Base-by-base conservation (phyloP, 192 early-diverging fungal genomes). In the Coemansia umbellata region DNA sequence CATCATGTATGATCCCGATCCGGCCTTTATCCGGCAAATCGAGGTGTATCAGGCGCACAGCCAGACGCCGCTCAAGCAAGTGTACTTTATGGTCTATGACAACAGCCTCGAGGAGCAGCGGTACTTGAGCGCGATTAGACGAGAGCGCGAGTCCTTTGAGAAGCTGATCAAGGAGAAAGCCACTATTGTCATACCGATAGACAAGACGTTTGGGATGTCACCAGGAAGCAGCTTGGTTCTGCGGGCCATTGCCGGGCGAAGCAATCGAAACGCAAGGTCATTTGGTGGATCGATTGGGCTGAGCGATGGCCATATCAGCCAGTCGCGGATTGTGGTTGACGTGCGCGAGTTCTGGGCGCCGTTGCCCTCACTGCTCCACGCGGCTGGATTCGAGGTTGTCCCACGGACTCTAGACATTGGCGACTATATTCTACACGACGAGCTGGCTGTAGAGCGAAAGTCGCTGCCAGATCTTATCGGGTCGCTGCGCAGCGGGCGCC, bases 111-210 rank as follows among this genome's bases (percentile, higher is more conserved):
- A 99, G 66, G 96, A 97, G 68, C 95, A 97, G 69, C 70, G 81
- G 22, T 98, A 93, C 53, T 62, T 98, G 30, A 87, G 86, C 19
- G 66, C 75, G 0, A 84, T 98, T 54, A 76, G 95, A 17, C 81
- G 81, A 36, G 95, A 98, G 64, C 94, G 94, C 61, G 85, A 92
- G 50, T 83, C 95, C 0, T 99, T 99, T 78, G 94, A 97, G 63
- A 87, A 81, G 37, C 58, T 98, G 32, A 96, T 98, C 52, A 56
- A 79, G 14, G 89, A 93, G 53, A 95, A 95, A 73, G 85, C 87
- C 28, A 87, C 85, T 64, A 66, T 74, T 50, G 78, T 74, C 4
- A 66, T 79, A 8, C 66, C 78, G 3, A 23, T 74, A 8, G 54
- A 55, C 24, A 39, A 50, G 19, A 37, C 49, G 3, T 19, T 32